Evolutionary conservation across 805 yeast genomes (phyloP), one percentile per base, ranked within the genome.

Genomic region (Ogataea zsoltii): DNA sequence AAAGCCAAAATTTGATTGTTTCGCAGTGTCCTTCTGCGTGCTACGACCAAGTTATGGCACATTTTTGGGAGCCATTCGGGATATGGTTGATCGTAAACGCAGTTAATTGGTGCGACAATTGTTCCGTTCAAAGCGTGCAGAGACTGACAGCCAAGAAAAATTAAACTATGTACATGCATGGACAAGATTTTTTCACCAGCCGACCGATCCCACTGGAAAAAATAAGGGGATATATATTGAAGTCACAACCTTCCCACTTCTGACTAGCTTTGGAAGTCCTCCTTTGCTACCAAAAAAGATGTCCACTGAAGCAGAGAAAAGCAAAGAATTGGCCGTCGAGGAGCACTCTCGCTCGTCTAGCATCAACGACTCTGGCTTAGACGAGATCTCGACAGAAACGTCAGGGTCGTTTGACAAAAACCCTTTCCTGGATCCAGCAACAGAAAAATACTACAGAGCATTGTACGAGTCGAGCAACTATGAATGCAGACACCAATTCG

Each of bases 401-500:
- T 11, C 7, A 3, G 16, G 11, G 6, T 3, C 6, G 7, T 19
- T 28, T n/a, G 38, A 38, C 23, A 16, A 38, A 9, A 66, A 70
- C 50, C 65, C 69, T 0, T 76, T 78, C 53, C 51, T 58, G 33
- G 79, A 80, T 51, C 79, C 80, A 1, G 63, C 53, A 4, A 69
- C 74, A 2, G 81, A 77, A 2, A 70, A 70, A 30, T 62, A 72
- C 55, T 81, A 76, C 57, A 51, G 64, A 4, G 54, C 64, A 0
- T 34, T 79, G 7, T 81, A 81, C 53, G 80, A 79, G 34, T 51
- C 60, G 3, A 60, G 77, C 1, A 37, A 73, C 9, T 82, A 82
- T 55, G 88, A 82, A 56, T 75, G 84, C 49, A 67, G 77, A 17
- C 65, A 69, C 29, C 68, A 69, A 14, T 77, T 83, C 55, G 87